Percentiles rank a stretch among this genome's conserved stretches.
Evolutionary conservation across 805 yeast genomes (phyloP).

Genomic region (Kluyveromyces wickerhamii): DNA sequence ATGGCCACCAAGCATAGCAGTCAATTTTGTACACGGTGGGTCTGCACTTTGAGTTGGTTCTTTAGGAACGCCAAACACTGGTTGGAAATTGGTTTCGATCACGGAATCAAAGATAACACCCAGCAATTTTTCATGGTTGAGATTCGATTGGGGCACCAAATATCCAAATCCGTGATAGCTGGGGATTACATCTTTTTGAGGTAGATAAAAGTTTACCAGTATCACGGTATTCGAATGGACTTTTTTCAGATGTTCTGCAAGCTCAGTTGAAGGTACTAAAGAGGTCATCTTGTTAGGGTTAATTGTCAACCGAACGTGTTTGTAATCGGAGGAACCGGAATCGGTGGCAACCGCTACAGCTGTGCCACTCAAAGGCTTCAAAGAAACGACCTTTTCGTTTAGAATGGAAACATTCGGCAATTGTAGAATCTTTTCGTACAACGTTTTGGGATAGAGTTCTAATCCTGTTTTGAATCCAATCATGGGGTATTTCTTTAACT

Average conservation of each 20-base stretch:
- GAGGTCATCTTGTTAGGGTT: conserved; percentile 36
- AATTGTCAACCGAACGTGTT: conserved; percentile 56
- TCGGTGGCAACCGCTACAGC: conserved; percentile 10
- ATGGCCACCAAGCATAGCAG: conserved; percentile 90
- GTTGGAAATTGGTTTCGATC: conserved; percentile 49
- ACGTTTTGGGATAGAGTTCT: conserved; percentile 40
- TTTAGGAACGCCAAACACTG: conserved; percentile 23
- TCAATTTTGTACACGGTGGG: conserved; percentile 54
- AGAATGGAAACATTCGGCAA: conserved; percentile 29
- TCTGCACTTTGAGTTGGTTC: neutral
- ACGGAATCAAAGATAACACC: conserved; percentile 93
- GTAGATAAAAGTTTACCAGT: conserved; percentile 61
- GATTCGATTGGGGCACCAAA: conserved; percentile 53
- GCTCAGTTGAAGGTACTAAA: conserved; percentile 19
- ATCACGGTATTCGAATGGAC: conserved; percentile 41
- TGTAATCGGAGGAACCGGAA: conserved; percentile 27
- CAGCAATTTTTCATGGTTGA: conserved; percentile 49
- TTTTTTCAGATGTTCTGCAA: conserved; percentile 19
- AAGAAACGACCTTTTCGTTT: neutral
- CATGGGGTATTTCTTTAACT: conserved; percentile 52
- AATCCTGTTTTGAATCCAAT: conserved; percentile 51
- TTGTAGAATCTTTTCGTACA: conserved; percentile 33
- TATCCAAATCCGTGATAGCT: conserved; percentile 74
- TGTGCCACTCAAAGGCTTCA: conserved; percentile 14
- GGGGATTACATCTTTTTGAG: conserved; percentile 34